These are phyloP conservation scores for Acanthamoeba lenticulata DNA, from an alignment of 208 protist species.

Conservation along the genomic window DNA sequence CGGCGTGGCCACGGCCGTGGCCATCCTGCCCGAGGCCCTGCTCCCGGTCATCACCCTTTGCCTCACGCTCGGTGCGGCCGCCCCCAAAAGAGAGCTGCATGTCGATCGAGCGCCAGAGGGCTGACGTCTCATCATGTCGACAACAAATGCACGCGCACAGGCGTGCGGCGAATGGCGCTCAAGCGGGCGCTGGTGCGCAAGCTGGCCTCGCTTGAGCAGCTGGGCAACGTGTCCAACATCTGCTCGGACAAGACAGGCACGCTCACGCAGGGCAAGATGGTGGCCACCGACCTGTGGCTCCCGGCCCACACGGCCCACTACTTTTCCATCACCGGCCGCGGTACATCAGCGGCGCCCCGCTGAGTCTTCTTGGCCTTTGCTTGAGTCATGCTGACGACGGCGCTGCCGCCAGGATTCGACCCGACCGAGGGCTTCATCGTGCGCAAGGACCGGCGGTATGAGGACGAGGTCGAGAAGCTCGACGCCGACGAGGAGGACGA, in stretches of 20 bases:
- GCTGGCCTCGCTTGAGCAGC: constrained; percentile 64
- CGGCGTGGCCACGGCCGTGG: constrained; percentile 97
- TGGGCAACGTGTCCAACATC: constrained; percentile 98
- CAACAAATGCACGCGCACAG: not conserved
- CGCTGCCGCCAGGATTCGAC: too few relatives aligned
- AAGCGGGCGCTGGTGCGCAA: constrained; percentile 51
- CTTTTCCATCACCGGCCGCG: constrained; percentile 2
- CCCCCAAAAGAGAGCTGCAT: too few relatives aligned
- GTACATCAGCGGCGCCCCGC: too few relatives aligned
- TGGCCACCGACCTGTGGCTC: constrained; percentile 84
- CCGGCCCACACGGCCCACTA: constrained; percentile 2
- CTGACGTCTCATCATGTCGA: too few relatives aligned
- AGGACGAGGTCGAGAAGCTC: too few relatives aligned
- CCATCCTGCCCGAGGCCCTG: constrained; percentile 98
- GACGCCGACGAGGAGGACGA: not conserved
- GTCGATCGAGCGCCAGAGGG: too few relatives aligned
- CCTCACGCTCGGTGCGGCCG: constrained; percentile 44
- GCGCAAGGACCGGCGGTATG: not conserved
- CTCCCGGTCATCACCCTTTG: constrained; percentile 81
- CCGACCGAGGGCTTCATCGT: constrained; percentile 2
- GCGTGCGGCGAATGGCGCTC: constrained; percentile 91
- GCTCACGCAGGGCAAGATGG: constrained; percentile 99
- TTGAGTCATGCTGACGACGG: too few relatives aligned
- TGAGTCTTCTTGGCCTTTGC: too few relatives aligned
- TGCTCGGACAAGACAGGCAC: constrained; percentile 99